A percentile compares a stretch with the other conserved stretches of the same genome.
These are phyloP conservation scores for Saturnispora hagleri DNA, from an alignment of 805 yeast species.

Conservation along the genomic window DNA sequence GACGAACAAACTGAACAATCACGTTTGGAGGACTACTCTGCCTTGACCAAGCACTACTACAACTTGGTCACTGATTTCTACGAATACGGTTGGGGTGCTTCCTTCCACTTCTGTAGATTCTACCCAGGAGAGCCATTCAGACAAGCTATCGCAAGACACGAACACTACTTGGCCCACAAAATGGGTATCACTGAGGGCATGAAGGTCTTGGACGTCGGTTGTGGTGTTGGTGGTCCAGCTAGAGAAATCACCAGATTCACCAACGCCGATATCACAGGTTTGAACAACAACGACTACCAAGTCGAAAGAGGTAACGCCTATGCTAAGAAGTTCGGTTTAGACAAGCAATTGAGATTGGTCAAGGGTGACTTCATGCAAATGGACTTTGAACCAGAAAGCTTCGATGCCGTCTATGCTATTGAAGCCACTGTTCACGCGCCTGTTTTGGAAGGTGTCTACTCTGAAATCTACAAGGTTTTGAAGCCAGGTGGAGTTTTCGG, in stretches of 20 bases:
- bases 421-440: constrained; percentile 99
- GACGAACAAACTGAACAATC: constrained; percentile 58
- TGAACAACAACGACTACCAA: constrained; percentile 96
- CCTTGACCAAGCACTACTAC: constrained; percentile 89
- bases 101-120: constrained; percentile 94
- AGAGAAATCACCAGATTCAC: constrained; percentile 92
- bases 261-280: constrained; percentile 75
- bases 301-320: constrained; percentile 83
- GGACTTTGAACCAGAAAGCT: constrained; percentile 85
- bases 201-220: constrained; percentile 94
- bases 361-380: constrained; percentile 99
- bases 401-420: constrained; percentile 96
- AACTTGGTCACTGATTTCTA: constrained; percentile 96
- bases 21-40: constrained; percentile 79
- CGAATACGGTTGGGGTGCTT: constrained; percentile 99
- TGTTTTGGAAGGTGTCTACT: constrained; percentile 86
- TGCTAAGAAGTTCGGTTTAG: constrained; percentile 56
- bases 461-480: constrained; percentile 87
- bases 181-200: constrained; percentile 71
- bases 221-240: constrained; percentile 99
- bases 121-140: constrained; percentile 87
- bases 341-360: constrained; percentile 70
- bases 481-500: constrained; percentile 98
- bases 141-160: constrained; percentile 96
- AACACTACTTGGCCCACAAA: constrained; percentile 84